phyloP scores from a whole-genome alignment of 2,329 filamentous ascomycete species.

The Sclerotinia glacialis region DNA sequence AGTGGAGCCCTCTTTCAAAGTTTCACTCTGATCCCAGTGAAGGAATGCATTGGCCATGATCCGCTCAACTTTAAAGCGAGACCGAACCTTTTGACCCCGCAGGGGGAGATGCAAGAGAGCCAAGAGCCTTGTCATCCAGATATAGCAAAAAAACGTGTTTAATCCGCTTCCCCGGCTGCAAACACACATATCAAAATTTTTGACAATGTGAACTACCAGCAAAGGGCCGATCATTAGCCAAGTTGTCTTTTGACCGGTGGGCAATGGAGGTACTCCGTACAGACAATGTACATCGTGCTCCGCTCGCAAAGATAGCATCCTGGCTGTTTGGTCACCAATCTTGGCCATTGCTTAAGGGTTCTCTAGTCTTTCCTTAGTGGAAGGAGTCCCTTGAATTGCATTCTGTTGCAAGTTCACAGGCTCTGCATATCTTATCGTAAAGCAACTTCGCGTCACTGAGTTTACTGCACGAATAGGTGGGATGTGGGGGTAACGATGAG shows the following conservation, averaged over 20 bases:
- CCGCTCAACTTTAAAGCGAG: neutral
- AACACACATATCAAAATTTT: neutral
- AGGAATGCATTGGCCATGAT: slow-evolving; percentile 2
- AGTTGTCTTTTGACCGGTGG: neutral
- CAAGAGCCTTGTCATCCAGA: neutral
- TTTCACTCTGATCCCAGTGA: neutral
- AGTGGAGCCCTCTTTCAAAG: neutral
- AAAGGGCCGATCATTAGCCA: neutral
- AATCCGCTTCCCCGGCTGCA: neutral
- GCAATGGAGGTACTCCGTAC: neutral
- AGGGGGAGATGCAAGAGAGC: neutral
- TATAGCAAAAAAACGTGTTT: slow-evolving; percentile 5
- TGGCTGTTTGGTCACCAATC: neutral
- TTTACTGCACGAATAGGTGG: no score
- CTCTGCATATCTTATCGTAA: neutral
- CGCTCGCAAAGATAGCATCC: neutral
- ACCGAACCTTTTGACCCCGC: neutral
- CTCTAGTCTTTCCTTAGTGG: no score
- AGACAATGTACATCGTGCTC: neutral
- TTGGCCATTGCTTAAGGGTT: neutral
- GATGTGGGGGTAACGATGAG: neutral
- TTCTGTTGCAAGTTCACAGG: neutral
- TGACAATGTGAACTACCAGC: neutral
- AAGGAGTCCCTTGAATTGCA: neutral
- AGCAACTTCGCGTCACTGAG: neutral